Conservation (phyloP, 2,329 filamentous ascomycete species). For the Cladorrhinum sp. region DNA sequence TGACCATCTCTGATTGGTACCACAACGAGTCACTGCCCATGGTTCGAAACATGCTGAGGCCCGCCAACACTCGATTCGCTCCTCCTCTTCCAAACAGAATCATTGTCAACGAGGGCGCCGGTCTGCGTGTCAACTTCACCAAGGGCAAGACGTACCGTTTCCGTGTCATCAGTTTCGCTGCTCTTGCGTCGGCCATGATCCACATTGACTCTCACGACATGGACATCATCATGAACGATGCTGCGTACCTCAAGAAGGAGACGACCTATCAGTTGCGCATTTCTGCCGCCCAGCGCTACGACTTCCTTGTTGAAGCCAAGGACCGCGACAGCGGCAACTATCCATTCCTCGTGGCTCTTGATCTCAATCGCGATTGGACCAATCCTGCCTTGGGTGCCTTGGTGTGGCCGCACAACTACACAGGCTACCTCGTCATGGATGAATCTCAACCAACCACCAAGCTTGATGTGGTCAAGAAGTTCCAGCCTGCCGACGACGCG, state of each 20-base stretch:
- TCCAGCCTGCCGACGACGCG: slow-evolving; percentile 60
- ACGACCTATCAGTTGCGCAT: slow-evolving; percentile 40
- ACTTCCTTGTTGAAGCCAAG: slow-evolving; percentile 38
- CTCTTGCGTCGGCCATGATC: slow-evolving; percentile 42
- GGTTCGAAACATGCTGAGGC: slow-evolving; percentile 39
- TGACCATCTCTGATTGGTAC: slow-evolving; percentile 48
- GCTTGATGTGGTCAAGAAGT: slow-evolving; percentile 34
- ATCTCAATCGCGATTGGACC: slow-evolving; percentile 43
- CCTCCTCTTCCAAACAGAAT: slow-evolving; percentile 43
- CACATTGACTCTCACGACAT: slow-evolving; percentile 44
- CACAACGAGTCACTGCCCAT: slow-evolving; percentile 38
- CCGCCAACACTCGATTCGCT: slow-evolving; percentile 38
- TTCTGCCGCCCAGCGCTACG: slow-evolving; percentile 44
- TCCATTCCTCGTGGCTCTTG: slow-evolving; percentile 43
- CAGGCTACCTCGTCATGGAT: slow-evolving; percentile 43
- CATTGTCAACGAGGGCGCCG: slow-evolving; percentile 43
- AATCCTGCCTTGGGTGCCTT: slow-evolving; percentile 27
- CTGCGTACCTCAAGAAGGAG: slow-evolving; percentile 38
- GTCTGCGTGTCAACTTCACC: slow-evolving; percentile 36
- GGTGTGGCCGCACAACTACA: slow-evolving; percentile 40
- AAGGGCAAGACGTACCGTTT: slow-evolving; percentile 46
- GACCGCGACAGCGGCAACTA: slow-evolving; percentile 39
- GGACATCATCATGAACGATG: slow-evolving; percentile 45
- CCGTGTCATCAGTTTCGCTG: slow-evolving; percentile 45
- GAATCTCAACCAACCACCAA: slow-evolving; percentile 27